Base-by-base conservation (phyloP, 2,329 filamentous ascomycete genomes). In the Penicillium sp. region DNA sequence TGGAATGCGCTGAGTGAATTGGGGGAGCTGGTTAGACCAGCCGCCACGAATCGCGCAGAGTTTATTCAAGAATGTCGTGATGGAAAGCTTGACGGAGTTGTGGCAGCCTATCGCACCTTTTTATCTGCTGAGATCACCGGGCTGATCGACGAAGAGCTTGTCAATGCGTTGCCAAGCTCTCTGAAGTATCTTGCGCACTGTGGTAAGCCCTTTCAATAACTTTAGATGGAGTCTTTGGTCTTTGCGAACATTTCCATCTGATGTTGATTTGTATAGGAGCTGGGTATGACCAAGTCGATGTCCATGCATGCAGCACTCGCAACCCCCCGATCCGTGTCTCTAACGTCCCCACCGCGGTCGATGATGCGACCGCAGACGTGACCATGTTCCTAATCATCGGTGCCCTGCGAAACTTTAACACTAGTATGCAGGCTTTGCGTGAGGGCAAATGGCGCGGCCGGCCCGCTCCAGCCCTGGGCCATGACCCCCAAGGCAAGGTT, bases 201-300 rank as follows among this genome's bases (percentile, higher is more conserved):
- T 51, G 72, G 73, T 75, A 68, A 46, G 62, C 15, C 8, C 49
- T 18, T 26, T 17, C 4, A 3, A 15, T n/a, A n/a, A 20, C 13
- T 8, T 5, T 12, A 24, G 10, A 1, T 8, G 7, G 5, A 37
- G 17, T 13, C 6, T 37, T n/a, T 37, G 9, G 29, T 1, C 8
- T 34, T n/a, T n/a, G n/a, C n/a, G n/a, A n/a, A n/a, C 7, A 9
- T 10, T 9, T 20, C 17, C 12, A 20, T 7, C 13, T 5, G 3
- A 27, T 41, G 4, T 33, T 55, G 7, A 56, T 20, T 45, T 10
- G 13, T 21, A 53, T 54, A 88, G 86, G 89, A 55, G 89, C 91
- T 49, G 91, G 91, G 30, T 96, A 96, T 73, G 91, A 96, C 70
- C 87, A 91, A 69, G 79, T 95, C 56, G 86, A 92, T 69, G 78